Evolutionary conservation across 2,329 filamentous ascomycete genomes (phyloP).

Genomic region (Penicillium sp.): DNA sequence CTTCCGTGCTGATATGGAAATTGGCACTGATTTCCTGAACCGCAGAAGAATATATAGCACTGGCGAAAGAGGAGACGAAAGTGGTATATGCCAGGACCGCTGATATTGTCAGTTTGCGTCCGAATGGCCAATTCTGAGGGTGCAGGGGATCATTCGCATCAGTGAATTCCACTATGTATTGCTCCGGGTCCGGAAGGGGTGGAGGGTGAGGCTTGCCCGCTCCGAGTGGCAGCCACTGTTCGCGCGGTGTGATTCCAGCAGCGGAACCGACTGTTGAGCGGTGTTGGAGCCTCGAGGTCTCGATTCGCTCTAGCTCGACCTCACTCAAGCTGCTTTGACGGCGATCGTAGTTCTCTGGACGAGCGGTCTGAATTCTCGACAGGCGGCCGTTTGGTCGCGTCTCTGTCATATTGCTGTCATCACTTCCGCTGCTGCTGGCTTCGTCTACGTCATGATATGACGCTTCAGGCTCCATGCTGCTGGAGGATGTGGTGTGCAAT

Average conservation of each 20-base stretch:
- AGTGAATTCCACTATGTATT: constrained; percentile 55
- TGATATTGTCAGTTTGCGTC: constrained; percentile 39
- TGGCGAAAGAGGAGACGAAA: constrained; percentile 50
- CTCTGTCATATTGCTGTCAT: constrained; percentile 3
- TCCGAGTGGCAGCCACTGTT: constrained; percentile 30
- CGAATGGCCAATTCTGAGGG: constrained; percentile 50
- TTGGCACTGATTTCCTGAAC: constrained; percentile 52
- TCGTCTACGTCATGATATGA: not conserved
- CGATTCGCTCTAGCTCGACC: constrained; percentile 30
- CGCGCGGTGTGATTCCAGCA: constrained; percentile 13
- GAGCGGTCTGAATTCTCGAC: constrained; percentile 1
- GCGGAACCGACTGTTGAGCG: constrained; percentile 28
- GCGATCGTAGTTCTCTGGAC: constrained; percentile 14
- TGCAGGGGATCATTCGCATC: constrained; percentile 50
- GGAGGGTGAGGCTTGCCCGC: constrained; percentile 34
- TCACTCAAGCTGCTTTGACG: constrained; percentile 20
- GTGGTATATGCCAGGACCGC: constrained; percentile 45
- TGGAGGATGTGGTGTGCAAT: not conserved
- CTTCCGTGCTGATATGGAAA: constrained; percentile 46
- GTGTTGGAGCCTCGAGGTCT: constrained; percentile 28
- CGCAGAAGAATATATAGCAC: constrained; percentile 66
- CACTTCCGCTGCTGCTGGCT: constrained; percentile 5
- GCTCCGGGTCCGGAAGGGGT: constrained; percentile 48
- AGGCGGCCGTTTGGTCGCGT: not conserved
- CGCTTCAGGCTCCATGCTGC: constrained; percentile 8